Evolutionary conservation across 495 filamentous ascomycete species (phyloP).

Genomic region (Durotheca rogersii): DNA sequence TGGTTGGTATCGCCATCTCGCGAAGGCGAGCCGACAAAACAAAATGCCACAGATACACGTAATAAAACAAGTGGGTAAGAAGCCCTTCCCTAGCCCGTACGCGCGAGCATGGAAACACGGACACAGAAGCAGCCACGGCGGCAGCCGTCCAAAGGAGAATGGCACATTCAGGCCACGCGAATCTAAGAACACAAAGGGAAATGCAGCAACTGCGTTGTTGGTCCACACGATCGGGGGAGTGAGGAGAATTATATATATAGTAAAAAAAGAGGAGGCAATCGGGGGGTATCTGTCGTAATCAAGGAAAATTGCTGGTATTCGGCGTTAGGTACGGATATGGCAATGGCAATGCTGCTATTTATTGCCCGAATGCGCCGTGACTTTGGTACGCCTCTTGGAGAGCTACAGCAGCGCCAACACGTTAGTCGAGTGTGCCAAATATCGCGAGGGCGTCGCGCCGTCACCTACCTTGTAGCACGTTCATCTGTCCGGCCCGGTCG

Average conservation of each 20-base stretch:
- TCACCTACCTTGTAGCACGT: conserved; percentile 64
- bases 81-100: conserved; percentile 3
- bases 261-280: conserved; percentile 22
- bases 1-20: conserved; percentile 4
- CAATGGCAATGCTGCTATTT: too few species aligned
- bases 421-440: conserved; percentile 16
- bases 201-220: conserved; percentile 29
- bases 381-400: conserved; percentile 51
- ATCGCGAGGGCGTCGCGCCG: neutral
- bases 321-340: conserved; percentile 5
- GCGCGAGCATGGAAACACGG: conserved; percentile 4
- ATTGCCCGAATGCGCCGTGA: conserved; percentile 43
- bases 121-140: conserved; percentile 14
- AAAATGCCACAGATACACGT: conserved; percentile 25
- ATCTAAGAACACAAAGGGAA: conserved; percentile 34
- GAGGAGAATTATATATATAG: conserved; percentile 11
- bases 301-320: conserved; percentile 20
- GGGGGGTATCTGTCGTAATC: conserved; percentile 39
- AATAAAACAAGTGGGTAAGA: too few species aligned
- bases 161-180: conserved; percentile 22
- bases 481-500: conserved; percentile 68
- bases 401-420: conserved; percentile 29
- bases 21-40: conserved; percentile 12
- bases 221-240: too few species aligned
- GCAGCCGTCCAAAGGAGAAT: conserved; percentile 13